Percentiles rank a stretch among this genome's conserved stretches.
These are phyloP conservation scores for Cercophora sp. DNA, from an alignment of 495 filamentous ascomycete species.

Conservation along the genomic window DNA sequence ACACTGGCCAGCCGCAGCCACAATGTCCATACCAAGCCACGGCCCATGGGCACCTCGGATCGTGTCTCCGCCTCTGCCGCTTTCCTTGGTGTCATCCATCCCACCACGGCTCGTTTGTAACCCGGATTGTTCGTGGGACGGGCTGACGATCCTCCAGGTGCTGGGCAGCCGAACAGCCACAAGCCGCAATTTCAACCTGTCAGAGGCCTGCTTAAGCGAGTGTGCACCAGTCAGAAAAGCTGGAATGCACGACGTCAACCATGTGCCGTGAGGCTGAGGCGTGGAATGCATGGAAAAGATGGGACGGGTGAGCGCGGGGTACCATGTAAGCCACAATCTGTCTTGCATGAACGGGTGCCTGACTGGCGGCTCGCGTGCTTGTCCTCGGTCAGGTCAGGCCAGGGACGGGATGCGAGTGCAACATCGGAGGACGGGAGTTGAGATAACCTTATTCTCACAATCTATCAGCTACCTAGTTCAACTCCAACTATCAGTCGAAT, in stretches of 20 bases:
- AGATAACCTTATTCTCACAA: background rate
- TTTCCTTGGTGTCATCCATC: background rate
- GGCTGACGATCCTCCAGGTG: background rate
- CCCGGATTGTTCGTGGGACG: background rate
- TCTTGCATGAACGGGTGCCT: background rate
- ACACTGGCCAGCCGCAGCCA: too few species aligned
- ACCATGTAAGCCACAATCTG: background rate
- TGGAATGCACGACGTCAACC: background rate
- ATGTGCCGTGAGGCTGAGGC: conserved; percentile 15
- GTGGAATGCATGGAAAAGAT: background rate
- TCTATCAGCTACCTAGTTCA: background rate
- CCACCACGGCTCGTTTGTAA: background rate
- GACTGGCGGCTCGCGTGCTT: background rate
- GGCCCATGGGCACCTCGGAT: background rate
- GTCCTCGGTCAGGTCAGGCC: background rate
- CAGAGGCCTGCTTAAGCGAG: conserved; percentile 6
- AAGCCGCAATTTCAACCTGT: background rate
- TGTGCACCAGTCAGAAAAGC: background rate
- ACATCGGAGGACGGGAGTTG: background rate
- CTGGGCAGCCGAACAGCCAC: background rate
- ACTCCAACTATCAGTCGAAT: background rate
- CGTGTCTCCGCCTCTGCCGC: background rate
- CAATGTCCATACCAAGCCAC: too few species aligned
- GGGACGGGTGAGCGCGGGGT: background rate
- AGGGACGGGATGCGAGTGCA: background rate